phyloP scores from a whole-genome alignment of 139 green algal species.

The Helicosporidium sp. region DNA sequence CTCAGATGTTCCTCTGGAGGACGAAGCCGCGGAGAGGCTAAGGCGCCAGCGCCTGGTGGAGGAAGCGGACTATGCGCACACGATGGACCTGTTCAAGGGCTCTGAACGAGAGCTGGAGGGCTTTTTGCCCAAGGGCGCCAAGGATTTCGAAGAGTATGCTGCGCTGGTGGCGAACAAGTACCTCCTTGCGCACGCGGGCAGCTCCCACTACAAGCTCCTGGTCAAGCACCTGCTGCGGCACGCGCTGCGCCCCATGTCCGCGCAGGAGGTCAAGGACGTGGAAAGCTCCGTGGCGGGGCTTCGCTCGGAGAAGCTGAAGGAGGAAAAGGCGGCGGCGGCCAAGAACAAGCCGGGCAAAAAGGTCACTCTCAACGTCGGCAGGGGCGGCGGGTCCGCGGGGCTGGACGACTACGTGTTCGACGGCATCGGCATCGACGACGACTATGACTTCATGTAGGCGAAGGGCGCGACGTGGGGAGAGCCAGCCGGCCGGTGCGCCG shows the following conservation, averaged over 20 bases:
- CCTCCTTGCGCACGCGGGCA: constrained; percentile 30
- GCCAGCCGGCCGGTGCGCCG: too few relatives aligned
- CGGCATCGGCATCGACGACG: constrained; percentile 27
- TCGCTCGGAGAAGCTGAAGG: constrained; percentile 44
- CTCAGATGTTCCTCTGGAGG: constrained; percentile 28
- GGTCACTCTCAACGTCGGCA: constrained; percentile 49
- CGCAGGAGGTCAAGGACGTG: constrained; percentile 48
- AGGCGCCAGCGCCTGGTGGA: constrained; percentile 52
- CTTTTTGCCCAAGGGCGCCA: constrained; percentile 44
- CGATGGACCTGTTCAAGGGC: constrained; percentile 49
- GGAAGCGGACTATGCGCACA: constrained; percentile 36
- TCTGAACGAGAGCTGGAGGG: constrained; percentile 23
- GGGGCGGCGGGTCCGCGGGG: constrained; percentile 28
- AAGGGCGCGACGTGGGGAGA: too few relatives aligned
- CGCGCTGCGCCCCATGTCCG: constrained; percentile 10
- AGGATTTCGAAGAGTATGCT: constrained; percentile 53
- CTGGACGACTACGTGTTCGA: constrained; percentile 65
- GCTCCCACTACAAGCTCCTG: constrained; percentile 40
- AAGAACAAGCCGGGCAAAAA: constrained; percentile 40
- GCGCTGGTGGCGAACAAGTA: constrained; percentile 23
- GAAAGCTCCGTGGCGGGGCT: constrained; percentile 35
- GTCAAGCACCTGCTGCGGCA: constrained; percentile 31
- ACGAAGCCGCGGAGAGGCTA: constrained; percentile 42
- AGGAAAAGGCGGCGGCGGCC: constrained; percentile 26
- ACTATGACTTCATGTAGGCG: constrained; percentile 57